Evolutionary conservation across 345 rosid species (phyloP).

Genomic region (Heritiera fomes): DNA sequence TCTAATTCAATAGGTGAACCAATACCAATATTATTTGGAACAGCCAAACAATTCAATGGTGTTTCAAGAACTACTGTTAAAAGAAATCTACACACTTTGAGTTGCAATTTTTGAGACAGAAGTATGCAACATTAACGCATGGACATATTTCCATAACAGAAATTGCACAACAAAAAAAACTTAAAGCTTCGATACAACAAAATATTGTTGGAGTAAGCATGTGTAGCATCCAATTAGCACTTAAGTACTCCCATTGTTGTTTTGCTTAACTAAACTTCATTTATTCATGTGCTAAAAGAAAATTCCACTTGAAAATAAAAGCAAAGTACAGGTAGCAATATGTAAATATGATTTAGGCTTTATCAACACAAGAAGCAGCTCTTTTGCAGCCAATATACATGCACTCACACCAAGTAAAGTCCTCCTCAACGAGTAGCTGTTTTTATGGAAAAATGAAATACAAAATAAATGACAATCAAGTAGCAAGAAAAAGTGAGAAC

Average conservation of each 20-base stretch:
- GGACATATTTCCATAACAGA: not conserved
- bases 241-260: not conserved
- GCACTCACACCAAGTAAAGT: not conserved
- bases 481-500: conserved; percentile 31
- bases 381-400: not conserved
- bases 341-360: not conserved
- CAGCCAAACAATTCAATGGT: not conserved
- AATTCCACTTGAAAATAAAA: not conserved
- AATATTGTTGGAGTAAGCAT: not conserved
- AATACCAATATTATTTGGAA: not conserved
- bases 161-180: not conserved
- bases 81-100: not conserved
- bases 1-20: not conserved
- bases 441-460: not conserved
- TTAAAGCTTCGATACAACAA: not conserved
- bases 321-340: not conserved
- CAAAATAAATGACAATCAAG: not conserved
- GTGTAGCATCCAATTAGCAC: not conserved
- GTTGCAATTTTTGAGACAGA: not conserved
- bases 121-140: not conserved
- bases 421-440: not conserved
- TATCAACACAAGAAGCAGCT: not conserved
- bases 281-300: not conserved
- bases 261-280: not conserved
- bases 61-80: not conserved